Percentiles rank a stretch among this genome's conserved stretches.
These are phyloP conservation scores for Russula foetens DNA, from an alignment of 768 basidiomycete species.

Conservation along the genomic window DNA sequence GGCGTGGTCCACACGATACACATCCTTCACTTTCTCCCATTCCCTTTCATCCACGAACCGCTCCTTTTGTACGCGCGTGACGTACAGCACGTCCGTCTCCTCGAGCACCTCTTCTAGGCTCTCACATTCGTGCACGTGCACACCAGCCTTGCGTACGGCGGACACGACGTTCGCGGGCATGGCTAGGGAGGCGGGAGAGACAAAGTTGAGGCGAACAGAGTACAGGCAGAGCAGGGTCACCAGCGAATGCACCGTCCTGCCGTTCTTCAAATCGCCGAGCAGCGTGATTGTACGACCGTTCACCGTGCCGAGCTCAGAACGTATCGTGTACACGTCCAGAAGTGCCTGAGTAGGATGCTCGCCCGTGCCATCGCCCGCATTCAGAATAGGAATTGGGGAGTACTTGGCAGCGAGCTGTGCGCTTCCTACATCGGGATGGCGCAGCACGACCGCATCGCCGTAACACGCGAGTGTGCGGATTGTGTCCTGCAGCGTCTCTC, in stretches of 20 bases:
- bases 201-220: constrained; percentile 91
- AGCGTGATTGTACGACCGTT: constrained; percentile 91
- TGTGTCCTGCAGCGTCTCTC: constrained; percentile 89
- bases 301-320: constrained; percentile 95
- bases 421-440: constrained; percentile 91
- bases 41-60: constrained; percentile 74
- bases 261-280: constrained; percentile 96
- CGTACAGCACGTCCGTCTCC: constrained; percentile 94
- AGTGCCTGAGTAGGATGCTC: constrained; percentile 97
- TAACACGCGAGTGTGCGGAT: constrained; percentile 93
- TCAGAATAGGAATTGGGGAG: constrained; percentile 92
- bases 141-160: constrained; percentile 76
- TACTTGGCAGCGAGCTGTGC: constrained; percentile 94
- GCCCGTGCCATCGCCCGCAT: constrained; percentile 94
- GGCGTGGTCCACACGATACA: constrained; percentile 90
- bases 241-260: constrained; percentile 93
- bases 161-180: constrained; percentile 86
- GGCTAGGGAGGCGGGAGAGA: constrained; percentile 74
- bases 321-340: constrained; percentile 88
- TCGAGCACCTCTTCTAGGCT: constrained; percentile 86
- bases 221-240: constrained; percentile 90
- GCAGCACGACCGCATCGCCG: constrained; percentile 87
- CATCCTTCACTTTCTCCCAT: constrained; percentile 87
- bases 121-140: constrained; percentile 72
- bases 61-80: constrained; percentile 94